Conservation (phyloP, 768 basidiomycete species). For the Floccularia luteovirens region DNA sequence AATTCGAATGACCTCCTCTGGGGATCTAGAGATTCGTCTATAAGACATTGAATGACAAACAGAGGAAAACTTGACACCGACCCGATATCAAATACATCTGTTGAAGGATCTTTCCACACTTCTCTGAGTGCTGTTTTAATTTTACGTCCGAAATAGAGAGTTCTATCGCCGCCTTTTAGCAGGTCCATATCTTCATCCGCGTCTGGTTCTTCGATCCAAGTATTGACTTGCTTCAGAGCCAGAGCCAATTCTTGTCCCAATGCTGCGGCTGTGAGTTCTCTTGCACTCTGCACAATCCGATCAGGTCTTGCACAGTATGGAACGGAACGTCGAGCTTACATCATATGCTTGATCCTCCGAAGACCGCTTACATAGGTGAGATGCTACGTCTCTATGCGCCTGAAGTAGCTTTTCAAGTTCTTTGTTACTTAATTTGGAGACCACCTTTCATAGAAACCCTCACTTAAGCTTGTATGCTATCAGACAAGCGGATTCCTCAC, state of each 20-base stretch:
- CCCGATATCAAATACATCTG: constrained; percentile 82
- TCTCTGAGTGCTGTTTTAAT: constrained; percentile 59
- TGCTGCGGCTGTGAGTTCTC: constrained; percentile 71
- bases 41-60: neutral
- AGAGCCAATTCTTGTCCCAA: constrained; percentile 81
- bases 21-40: constrained; percentile 34
- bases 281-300: constrained; percentile 64
- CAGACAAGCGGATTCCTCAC: too few species aligned
- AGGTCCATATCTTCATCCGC: constrained; percentile 35
- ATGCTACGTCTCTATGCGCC: constrained; percentile 57
- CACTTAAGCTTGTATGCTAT: too few species aligned
- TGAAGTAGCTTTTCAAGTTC: constrained; percentile 51
- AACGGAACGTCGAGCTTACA: constrained; percentile 30
- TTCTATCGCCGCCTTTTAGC: constrained; percentile 35
- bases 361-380: constrained; percentile 63
- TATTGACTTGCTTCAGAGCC: constrained; percentile 52
- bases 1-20: constrained; percentile 62
- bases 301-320: constrained; percentile 4
- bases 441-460: too few species aligned
- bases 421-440: constrained; percentile 39
- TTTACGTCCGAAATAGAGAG: constrained; percentile 43
- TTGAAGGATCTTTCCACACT: constrained; percentile 64
- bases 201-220: constrained; percentile 37
- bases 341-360: constrained; percentile 78
- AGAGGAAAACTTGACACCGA: constrained; percentile 21